Conservation (phyloP, 345 rosid genomes). For the Salix brachista region DNA sequence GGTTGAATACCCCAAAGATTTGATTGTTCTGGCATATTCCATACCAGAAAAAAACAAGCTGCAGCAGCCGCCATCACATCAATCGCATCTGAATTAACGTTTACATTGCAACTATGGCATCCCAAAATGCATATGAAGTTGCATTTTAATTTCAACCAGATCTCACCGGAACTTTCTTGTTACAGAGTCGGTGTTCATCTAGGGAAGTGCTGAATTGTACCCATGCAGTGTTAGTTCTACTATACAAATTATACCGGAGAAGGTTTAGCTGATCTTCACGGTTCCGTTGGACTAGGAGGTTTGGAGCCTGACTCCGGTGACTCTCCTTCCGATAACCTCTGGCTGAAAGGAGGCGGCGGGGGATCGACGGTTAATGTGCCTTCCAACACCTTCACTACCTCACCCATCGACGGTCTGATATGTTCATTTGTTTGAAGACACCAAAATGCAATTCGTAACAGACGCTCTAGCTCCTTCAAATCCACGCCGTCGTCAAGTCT, state of each 20-base stretch:
- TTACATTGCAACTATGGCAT: not conserved
- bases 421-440: constrained; percentile 63
- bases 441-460: constrained; percentile 69
- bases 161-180: not conserved
- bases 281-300: constrained; percentile 1
- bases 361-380: constrained; percentile 72
- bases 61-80: not conserved
- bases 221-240: constrained; percentile 25
- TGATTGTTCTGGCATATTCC: not conserved
- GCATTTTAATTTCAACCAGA: not conserved
- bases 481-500: constrained; percentile 40
- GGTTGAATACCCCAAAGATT: not conserved
- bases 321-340: constrained; percentile 30
- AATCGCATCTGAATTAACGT: not conserved
- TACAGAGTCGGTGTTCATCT: not conserved
- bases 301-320: constrained; percentile 39
- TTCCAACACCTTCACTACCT: constrained; percentile 77
- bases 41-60: not conserved
- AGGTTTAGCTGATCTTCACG: not conserved
- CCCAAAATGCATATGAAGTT: not conserved
- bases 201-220: not conserved
- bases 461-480: constrained; percentile 52
- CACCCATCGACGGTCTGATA: constrained; percentile 71
- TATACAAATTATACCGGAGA: constrained; percentile 11
- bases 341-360: constrained; percentile 56